Evolutionary conservation across 139 green algal species (phyloP).

Genomic region (Chlamydomonas asymmetrica): DNA sequence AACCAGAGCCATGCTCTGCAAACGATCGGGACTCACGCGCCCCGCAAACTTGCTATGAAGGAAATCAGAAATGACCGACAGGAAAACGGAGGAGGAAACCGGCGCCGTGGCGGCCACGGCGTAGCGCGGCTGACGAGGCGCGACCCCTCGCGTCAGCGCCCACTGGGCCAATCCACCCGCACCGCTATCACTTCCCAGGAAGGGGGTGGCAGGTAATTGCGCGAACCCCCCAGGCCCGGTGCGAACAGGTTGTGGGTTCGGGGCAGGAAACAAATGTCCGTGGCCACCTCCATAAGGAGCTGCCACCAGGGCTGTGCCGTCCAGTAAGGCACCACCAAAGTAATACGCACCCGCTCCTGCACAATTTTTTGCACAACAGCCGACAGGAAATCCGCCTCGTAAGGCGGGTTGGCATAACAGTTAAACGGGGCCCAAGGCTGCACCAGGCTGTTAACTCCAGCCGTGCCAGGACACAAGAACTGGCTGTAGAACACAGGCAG

Average conservation of each 20-base stretch:
- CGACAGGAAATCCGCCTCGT: background rate
- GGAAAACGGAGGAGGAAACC: background rate
- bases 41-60: background rate
- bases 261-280: constrained; percentile 7
- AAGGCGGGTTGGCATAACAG: background rate
- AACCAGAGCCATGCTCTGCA: background rate
- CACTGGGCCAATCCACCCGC: constrained; percentile 5
- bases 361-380: background rate
- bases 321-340: background rate
- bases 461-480: constrained; percentile 1
- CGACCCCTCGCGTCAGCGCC: background rate
- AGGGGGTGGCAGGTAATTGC: background rate
- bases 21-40: no score
- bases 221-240: background rate
- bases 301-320: constrained; percentile 4
- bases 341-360: background rate
- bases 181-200: background rate
- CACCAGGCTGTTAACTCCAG: background rate
- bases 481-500: constrained; percentile 1
- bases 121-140: background rate
- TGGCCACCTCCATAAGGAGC: background rate
- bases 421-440: background rate
- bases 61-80: background rate
- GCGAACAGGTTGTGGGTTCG: background rate
- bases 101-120: background rate